Evolutionary conservation across 2,329 filamentous ascomycete genomes (phyloP), one percentile per base, ranked within the genome.

Genomic region (Microcyclosporella mali): DNA sequence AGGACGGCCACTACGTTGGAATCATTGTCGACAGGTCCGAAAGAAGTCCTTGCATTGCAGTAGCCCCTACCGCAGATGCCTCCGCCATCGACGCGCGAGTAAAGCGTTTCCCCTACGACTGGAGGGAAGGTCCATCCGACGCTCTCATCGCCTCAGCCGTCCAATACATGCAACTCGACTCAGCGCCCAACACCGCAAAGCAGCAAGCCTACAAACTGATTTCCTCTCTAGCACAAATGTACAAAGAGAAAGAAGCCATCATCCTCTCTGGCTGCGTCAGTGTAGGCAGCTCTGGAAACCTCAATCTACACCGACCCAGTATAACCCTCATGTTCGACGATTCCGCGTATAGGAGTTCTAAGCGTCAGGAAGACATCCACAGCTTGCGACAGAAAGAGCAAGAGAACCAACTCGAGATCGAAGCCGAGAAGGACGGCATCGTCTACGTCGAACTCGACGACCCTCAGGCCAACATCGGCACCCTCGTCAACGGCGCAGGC

Each of bases 401-500:
- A 3, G 73, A 81, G 56, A 72, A 78, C 14, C 63, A 71, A 0
- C 71, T 72, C 37, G 81, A 84, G 55, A 65, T 78, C 3, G 75
- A 79, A 52, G 82, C 78, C 2, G 81, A 84, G 58, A 72, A 75
- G 45, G 70, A 81, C 45, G 86, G 86, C 3, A 88, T 94, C 54
- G 84, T 92, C 1, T 94, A 89, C 62, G 75, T 94, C 50, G 82
- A 78, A 56, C 72, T 77, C 2, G 43, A 58, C 43, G 71, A 73
- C 2, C 69, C 70, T 0, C 60, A 70, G 41, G 78, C 74, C 40
- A 80, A 80, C 49, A 82, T 94, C 40, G 88, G 87, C 29, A 94
- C 85, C 1, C 71, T 94, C 9, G 87, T 94, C 51, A 95, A 95
- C 58, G 88, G 88, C 33, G 88, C 89, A 0, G 88, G 88, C 0